Conservation (phyloP, 805 yeast genomes). For the Wickerhamiella galacta region DNA sequence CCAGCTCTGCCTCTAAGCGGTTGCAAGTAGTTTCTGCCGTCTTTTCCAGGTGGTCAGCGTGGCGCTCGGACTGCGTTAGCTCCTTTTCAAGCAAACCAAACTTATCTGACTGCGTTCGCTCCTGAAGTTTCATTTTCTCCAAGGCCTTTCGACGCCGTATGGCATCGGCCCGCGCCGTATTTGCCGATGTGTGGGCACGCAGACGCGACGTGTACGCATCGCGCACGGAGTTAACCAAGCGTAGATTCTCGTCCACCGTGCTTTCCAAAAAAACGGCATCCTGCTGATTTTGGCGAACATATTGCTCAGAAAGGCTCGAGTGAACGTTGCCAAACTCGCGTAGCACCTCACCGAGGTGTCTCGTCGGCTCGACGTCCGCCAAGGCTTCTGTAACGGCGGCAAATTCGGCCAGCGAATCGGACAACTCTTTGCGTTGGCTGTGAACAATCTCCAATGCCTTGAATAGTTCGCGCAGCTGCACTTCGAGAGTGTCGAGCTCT, state of each 20-base stretch:
- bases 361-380: slow-evolving; percentile 60
- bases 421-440: slow-evolving; percentile 58
- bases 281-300: slow-evolving; percentile 65
- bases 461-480: slow-evolving; percentile 50
- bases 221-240: slow-evolving; percentile 60
- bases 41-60: slow-evolving; percentile 35
- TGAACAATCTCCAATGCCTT: slow-evolving; percentile 60
- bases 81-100: slow-evolving; percentile 42
- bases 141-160: slow-evolving; percentile 31
- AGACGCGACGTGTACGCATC: slow-evolving; percentile 60
- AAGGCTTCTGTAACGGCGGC: slow-evolving; percentile 38
- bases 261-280: slow-evolving; percentile 76
- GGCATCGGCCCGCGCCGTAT: slow-evolving; percentile 30
- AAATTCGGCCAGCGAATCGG: slow-evolving; percentile 53
- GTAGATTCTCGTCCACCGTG: slow-evolving; percentile 72
- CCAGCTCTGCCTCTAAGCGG: slow-evolving; percentile 51
- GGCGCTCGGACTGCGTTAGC: slow-evolving; percentile 35
- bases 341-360: slow-evolving; percentile 44
- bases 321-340: slow-evolving; percentile 59
- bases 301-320: slow-evolving; percentile 47
- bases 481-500: slow-evolving; percentile 55
- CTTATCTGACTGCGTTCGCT: slow-evolving; percentile 46
- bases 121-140: slow-evolving; percentile 31
- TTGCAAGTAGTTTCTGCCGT: slow-evolving; percentile 49
- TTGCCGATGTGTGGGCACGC: slow-evolving; percentile 33